Percentiles rank a stretch among this genome's conserved stretches.
Evolutionary conservation across 352 stramenopile species (phyloP).

Genomic region (Pythium dissotocum): DNA sequence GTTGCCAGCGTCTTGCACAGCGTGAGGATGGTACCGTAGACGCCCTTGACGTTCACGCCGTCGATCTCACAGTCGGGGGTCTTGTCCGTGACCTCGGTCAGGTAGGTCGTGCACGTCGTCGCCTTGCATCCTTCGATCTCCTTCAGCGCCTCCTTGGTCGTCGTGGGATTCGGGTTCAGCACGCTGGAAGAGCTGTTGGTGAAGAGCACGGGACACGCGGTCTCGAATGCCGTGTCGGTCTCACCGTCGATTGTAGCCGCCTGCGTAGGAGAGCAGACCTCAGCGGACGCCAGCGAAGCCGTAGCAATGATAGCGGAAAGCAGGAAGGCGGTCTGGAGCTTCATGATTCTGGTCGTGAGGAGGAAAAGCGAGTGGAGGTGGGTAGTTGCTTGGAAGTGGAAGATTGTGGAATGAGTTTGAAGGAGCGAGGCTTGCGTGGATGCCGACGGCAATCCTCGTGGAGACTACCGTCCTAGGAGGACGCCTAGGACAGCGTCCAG

Average conservation of each 20-base stretch:
- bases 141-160: not conserved
- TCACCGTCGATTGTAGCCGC: not conserved
- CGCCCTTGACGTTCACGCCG: not conserved
- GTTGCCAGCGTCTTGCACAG: not conserved
- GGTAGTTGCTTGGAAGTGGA: not conserved
- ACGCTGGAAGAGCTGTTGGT: not conserved
- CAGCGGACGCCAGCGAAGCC: not conserved
- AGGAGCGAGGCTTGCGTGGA: not conserved
- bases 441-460: not conserved
- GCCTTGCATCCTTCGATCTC: not conserved
- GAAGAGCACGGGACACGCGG: not conserved
- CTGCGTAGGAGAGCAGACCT: not conserved
- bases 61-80: not conserved
- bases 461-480: too few relatives aligned
- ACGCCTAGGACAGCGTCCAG: too few relatives aligned
- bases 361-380: not conserved
- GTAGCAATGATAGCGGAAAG: not conserved
- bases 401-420: not conserved
- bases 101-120: not conserved
- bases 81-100: not conserved
- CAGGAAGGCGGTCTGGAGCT: not conserved
- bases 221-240: not conserved
- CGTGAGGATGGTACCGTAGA: not conserved
- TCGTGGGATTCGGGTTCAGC: not conserved
- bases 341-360: not conserved